A percentile compares a stretch with the other conserved stretches of the same genome.
Conservation (phyloP, 192 early-diverging fungal species). For the Coemansia sp. region DNA sequence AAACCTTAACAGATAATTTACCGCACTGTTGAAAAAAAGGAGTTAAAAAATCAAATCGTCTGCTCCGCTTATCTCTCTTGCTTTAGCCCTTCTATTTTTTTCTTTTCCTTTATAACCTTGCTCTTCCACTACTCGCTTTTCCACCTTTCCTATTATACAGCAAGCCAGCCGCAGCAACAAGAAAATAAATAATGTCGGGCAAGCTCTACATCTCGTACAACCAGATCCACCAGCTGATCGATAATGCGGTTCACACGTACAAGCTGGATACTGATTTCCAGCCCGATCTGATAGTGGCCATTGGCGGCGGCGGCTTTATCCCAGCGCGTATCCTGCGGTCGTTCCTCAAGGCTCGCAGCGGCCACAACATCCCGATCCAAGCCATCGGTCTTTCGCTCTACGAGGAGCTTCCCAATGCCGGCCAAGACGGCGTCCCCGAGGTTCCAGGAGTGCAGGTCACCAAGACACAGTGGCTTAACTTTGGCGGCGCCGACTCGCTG, state of each 20-base stretch:
- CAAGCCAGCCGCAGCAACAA: too few relatives aligned
- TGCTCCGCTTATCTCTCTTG: too few relatives aligned
- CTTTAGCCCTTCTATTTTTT: too few relatives aligned
- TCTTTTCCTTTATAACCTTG: background rate
- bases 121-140: background rate
- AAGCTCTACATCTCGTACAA: constrained; percentile 67
- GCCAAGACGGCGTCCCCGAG: constrained; percentile 42
- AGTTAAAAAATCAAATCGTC: too few relatives aligned
- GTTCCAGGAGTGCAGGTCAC: constrained; percentile 59
- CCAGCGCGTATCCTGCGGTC: constrained; percentile 73
- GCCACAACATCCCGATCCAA: constrained; percentile 75
- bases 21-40: too few relatives aligned
- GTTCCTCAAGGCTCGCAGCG: constrained; percentile 64
- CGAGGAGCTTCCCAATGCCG: constrained; percentile 60
- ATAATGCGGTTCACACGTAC: constrained; percentile 58
- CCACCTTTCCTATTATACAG: background rate
- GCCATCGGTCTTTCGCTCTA: constrained; percentile 74
- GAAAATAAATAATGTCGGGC: constrained; percentile 16
- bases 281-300: constrained; percentile 73
- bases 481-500: constrained; percentile 62
- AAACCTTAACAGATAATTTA: too few relatives aligned
- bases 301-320: constrained; percentile 76
- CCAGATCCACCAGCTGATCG: constrained; percentile 59
- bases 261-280: constrained; percentile 61
- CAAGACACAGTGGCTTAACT: constrained; percentile 82